Evolutionary conservation across 2,329 filamentous ascomycete genomes (phyloP).

Genomic region (Aspergillus sclerotialis): DNA sequence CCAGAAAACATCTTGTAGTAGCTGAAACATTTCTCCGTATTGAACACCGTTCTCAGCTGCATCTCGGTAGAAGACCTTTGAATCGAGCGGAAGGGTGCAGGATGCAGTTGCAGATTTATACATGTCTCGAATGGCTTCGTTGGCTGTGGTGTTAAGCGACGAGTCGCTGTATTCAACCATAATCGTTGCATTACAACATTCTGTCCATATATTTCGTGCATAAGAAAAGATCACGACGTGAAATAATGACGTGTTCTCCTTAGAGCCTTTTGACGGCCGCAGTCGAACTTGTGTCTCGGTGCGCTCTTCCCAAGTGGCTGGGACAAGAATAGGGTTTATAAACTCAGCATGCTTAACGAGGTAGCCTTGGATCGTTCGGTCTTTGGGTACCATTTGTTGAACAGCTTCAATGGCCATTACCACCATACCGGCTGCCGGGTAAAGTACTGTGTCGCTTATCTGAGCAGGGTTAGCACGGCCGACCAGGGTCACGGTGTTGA

Average conservation of each 20-base stretch:
- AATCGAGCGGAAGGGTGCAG: constrained; percentile 19
- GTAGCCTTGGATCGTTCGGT: constrained; percentile 17
- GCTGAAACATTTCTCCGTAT: constrained; percentile 25
- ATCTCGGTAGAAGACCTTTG: constrained; percentile 21
- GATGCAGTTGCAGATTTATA: constrained; percentile 9
- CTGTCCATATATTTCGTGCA: constrained; percentile 20
- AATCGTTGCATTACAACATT: constrained; percentile 24
- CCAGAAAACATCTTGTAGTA: constrained; percentile 23
- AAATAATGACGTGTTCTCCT: constrained; percentile 19
- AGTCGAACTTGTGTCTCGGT: constrained; percentile 24
- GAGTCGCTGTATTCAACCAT: constrained; percentile 17
- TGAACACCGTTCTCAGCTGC: constrained; percentile 19
- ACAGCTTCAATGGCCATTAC: constrained; percentile 27
- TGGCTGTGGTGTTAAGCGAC: background rate
- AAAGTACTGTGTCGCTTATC: constrained; percentile 14
- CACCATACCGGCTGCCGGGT: constrained; percentile 27
- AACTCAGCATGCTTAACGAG: constrained; percentile 24
- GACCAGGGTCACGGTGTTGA: background rate
- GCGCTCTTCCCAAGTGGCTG: constrained; percentile 20
- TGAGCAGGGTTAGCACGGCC: background rate
- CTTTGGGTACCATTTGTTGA: constrained; percentile 9
- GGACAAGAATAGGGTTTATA: constrained; percentile 23
- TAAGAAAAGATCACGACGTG: constrained; percentile 24
- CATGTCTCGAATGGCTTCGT: constrained; percentile 5
- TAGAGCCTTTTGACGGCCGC: constrained; percentile 14